Percentiles rank a stretch among this genome's conserved stretches.
Conservation (phyloP, 1,284 basidiomycete species). For the Megacollybia platyphylla region DNA sequence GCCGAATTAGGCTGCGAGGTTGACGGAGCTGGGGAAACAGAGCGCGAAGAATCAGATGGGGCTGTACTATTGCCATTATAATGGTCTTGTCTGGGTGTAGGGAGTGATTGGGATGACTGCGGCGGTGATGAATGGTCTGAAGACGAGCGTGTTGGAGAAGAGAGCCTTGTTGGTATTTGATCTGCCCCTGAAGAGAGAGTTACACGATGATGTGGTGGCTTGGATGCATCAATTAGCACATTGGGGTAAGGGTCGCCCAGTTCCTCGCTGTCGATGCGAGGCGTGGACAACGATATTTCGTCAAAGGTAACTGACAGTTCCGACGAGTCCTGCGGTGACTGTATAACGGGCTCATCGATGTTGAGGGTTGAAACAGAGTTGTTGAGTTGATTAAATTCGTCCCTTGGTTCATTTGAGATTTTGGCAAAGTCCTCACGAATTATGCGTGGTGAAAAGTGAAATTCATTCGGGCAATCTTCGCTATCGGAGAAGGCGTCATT, state of each 20-base stretch:
- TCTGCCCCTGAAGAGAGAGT: constrained; percentile 10
- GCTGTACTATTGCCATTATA: constrained; percentile 4
- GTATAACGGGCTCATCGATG: constrained; percentile 20
- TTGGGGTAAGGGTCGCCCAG: constrained; percentile 21
- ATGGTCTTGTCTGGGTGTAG: constrained; percentile 7
- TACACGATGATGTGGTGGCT: constrained; percentile 14
- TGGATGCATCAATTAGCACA: constrained; percentile 33
- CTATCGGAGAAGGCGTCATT: constrained; percentile 59
- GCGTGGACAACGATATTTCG: constrained; percentile 25
- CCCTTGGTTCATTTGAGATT: constrained; percentile 20
- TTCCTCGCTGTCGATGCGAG: constrained; percentile 1
- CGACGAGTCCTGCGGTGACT: constrained; percentile 16
- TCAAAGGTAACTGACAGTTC: constrained; percentile 27
- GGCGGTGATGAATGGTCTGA: constrained; percentile 8
- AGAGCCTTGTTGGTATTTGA: neutral
- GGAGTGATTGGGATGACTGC: constrained; percentile 11
- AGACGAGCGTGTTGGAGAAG: constrained; percentile 2
- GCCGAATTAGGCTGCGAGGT: constrained; percentile 11
- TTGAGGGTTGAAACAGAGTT: constrained; percentile 45
- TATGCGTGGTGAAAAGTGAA: constrained; percentile 41
- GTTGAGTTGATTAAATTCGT: constrained; percentile 15
- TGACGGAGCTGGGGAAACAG: constrained; percentile 13
- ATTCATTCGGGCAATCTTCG: constrained; percentile 32
- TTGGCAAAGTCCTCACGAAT: constrained; percentile 49
- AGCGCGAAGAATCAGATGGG: constrained; percentile 6